phyloP scores from a whole-genome alignment of 2,329 filamentous ascomycete genomes.

The Alternaria arbusti region DNA sequence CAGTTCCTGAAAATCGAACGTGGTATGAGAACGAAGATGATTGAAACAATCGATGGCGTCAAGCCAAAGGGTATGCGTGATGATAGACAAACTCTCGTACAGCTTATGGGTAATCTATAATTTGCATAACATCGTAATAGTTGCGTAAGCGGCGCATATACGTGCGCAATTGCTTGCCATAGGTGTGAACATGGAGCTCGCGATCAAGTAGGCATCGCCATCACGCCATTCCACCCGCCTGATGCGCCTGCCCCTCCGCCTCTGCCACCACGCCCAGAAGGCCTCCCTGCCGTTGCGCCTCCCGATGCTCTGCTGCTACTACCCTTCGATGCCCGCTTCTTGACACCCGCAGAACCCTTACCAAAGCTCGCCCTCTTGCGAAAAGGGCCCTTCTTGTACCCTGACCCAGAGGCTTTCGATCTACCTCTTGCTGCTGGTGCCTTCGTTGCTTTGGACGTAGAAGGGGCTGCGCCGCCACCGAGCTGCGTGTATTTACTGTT shows the following conservation, averaged over 20 bases:
- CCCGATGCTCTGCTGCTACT: conserved; percentile 19
- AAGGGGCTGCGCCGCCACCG: conserved; percentile 15
- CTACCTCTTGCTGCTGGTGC: conserved; percentile 18
- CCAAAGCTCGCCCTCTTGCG: conserved; percentile 26
- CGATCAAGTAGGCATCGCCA: conserved; percentile 40
- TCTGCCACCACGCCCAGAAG: conserved; percentile 13
- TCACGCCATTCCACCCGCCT: conserved; percentile 24
- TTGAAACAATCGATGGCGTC: not conserved
- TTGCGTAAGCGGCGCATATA: not conserved
- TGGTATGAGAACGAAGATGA: not conserved
- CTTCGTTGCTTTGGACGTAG: conserved; percentile 15
- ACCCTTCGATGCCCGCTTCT: conserved; percentile 24
- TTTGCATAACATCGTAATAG: not conserved
- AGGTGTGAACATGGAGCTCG: not conserved
- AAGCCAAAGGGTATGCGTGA: not conserved
- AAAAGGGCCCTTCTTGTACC: conserved; percentile 17
- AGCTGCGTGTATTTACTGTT: conserved; percentile 35
- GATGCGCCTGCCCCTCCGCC: conserved; percentile 10
- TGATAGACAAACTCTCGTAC: not conserved
- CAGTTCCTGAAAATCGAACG: not conserved
- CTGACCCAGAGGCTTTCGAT: conserved; percentile 21
- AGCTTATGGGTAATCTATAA: not conserved
- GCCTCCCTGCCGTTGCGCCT: conserved; percentile 12
- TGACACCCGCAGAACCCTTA: conserved; percentile 22
- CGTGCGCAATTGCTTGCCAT: not conserved